These are phyloP conservation scores for Neobulgaria alba DNA, from an alignment of 2,329 filamentous ascomycete genomes.

Conservation along the genomic window DNA sequence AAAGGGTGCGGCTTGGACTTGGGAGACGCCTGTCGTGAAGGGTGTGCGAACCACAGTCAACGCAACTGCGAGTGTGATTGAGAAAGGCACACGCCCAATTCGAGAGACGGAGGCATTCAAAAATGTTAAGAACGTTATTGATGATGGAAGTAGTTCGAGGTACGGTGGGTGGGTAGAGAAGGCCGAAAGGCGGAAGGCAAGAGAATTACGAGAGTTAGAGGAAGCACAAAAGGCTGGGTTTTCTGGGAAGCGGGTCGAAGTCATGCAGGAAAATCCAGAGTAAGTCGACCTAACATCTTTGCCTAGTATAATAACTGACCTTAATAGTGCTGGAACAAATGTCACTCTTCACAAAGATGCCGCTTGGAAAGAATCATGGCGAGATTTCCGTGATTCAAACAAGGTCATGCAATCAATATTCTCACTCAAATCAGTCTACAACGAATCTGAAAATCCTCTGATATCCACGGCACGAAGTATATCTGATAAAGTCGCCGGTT, in stretches of 20 bases:
- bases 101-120: constrained; percentile 93
- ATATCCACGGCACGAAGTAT: constrained; percentile 86
- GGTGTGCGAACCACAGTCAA: constrained; percentile 80
- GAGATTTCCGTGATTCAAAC: constrained; percentile 84
- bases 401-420: constrained; percentile 84
- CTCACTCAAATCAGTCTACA: constrained; percentile 75
- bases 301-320: constrained; percentile 25
- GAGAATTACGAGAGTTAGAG: constrained; percentile 65
- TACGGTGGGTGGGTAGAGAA: constrained; percentile 97
- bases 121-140: constrained; percentile 89
- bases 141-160: constrained; percentile 90
- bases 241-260: constrained; percentile 42
- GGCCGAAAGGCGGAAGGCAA: constrained; percentile 76
- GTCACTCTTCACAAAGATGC: constrained; percentile 94
- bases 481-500: constrained; percentile 84
- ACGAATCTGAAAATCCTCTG: constrained; percentile 94
- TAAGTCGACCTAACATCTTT: constrained; percentile 40
- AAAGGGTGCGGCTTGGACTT: constrained; percentile 90
- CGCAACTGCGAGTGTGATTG: constrained; percentile 76
- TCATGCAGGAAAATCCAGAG: constrained; percentile 78
- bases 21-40: constrained; percentile 91
- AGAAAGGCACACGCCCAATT: constrained; percentile 91
- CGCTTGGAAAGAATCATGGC: constrained; percentile 97
- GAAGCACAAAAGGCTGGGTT: constrained; percentile 34
- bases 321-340: constrained; percentile 77